phyloP scores from a whole-genome alignment of 352 stramenopile species.

The Phytopythium montanum region DNA sequence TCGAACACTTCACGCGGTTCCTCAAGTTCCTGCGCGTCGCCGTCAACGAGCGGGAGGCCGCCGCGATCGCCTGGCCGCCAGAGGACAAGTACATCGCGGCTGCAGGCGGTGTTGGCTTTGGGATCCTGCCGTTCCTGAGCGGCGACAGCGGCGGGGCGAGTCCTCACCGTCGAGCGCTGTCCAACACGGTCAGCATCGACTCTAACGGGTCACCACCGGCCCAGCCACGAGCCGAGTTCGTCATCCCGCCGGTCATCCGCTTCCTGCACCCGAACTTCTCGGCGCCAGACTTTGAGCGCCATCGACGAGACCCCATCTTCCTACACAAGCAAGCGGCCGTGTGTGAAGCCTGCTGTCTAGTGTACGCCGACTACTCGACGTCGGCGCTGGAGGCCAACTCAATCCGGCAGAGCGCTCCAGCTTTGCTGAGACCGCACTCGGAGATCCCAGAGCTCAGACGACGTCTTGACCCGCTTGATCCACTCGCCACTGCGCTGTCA shows the following conservation, averaged over 20 bases:
- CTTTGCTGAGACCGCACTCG: conserved; percentile 56
- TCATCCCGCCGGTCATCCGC: conserved; percentile 91
- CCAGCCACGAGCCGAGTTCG: conserved; percentile 36
- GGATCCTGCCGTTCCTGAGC: conserved; percentile 39
- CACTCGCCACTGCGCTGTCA: conserved; percentile 14
- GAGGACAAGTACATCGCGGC: conserved; percentile 83
- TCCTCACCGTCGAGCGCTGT: background rate
- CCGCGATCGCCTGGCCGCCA: conserved; percentile 87
- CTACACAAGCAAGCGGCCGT: conserved; percentile 90
- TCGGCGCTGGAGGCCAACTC: conserved; percentile 70
- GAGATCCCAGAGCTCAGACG: conserved; percentile 42
- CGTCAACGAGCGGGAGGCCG: conserved; percentile 38
- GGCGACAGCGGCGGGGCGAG: background rate
- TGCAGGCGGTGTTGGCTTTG: conserved; percentile 92
- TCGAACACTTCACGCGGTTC: conserved; percentile 92
- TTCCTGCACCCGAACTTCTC: conserved; percentile 87
- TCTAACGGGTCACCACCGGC: background rate
- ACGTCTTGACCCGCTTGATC: conserved; percentile 38
- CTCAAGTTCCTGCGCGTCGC: conserved; percentile 56
- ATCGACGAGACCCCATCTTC: conserved; percentile 92
- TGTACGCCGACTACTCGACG: conserved; percentile 89
- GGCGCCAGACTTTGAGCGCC: conserved; percentile 81
- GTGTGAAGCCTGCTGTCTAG: conserved; percentile 92
- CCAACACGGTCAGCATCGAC: background rate
- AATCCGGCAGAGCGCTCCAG: conserved; percentile 51